Evolutionary conservation across 306 rosid species (phyloP).

Genomic region (Heteromeles arbutifolia): DNA sequence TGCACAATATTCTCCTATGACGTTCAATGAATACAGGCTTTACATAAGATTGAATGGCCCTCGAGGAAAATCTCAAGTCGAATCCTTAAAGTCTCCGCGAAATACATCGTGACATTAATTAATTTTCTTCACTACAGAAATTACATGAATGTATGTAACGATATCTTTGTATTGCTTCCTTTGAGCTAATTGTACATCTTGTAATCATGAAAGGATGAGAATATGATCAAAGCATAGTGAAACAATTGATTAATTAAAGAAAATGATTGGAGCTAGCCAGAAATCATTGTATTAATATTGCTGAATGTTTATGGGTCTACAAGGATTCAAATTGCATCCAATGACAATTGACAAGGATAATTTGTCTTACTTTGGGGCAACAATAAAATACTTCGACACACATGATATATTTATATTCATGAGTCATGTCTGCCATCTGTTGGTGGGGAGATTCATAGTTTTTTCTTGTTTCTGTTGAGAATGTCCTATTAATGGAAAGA

Average conservation of each 20-base stretch:
- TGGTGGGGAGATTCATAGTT: no score
- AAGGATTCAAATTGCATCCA: background rate
- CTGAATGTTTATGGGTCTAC: background rate
- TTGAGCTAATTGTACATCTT: constrained; percentile 11
- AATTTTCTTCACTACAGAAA: constrained; percentile 4
- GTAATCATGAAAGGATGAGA: background rate
- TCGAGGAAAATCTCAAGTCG: constrained; percentile 76
- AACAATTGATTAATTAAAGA: background rate
- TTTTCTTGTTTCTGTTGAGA: no score
- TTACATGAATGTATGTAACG: background rate
- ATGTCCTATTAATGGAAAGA: no score
- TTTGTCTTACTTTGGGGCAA: background rate
- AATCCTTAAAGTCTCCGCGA: constrained; percentile 46
- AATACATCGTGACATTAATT: background rate
- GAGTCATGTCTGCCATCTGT: background rate
- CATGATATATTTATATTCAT: background rate
- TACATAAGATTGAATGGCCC: constrained; percentile 77
- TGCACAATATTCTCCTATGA: constrained; percentile 57
- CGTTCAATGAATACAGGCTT: constrained; percentile 80
- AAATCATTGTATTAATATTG: background rate
- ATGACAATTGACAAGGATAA: background rate
- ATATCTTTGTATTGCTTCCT: background rate
- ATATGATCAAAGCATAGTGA: background rate
- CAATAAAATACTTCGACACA: background rate
- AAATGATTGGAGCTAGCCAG: background rate